Percentiles rank a stretch among this genome's conserved stretches.
Evolutionary conservation across 805 yeast species (phyloP).

Genomic region (Saccharomycopsis capsularis): DNA sequence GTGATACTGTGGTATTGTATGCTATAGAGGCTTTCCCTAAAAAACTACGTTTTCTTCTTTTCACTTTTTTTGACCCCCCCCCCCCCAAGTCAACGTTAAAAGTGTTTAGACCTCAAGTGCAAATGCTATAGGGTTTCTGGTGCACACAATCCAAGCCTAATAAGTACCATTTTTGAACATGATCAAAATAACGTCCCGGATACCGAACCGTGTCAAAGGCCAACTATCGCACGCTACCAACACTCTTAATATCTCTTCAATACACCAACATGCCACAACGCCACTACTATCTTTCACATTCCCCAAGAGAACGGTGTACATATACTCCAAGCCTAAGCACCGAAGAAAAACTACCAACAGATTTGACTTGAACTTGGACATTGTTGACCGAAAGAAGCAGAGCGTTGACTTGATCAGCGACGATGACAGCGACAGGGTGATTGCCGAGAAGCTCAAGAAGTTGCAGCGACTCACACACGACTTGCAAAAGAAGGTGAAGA

Average conservation of each 20-base stretch:
- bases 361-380: neutral
- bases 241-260: neutral
- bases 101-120: no score
- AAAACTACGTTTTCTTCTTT: no score
- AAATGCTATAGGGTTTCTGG: no score
- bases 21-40: no score
- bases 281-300: no score
- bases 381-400: neutral
- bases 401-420: constrained; percentile 9
- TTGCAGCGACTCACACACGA: constrained; percentile 12
- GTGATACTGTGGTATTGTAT: no score
- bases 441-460: constrained; percentile 14
- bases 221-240: neutral
- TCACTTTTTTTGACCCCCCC: no score
- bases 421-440: constrained; percentile 11
- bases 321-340: constrained; percentile 2
- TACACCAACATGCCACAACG: neutral
- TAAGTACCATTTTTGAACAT: no score
- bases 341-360: neutral
- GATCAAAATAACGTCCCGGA: no score
- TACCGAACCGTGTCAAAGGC: no score
- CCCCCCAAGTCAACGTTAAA: no score
- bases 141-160: no score
- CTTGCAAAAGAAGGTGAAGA: constrained; percentile 5
- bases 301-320: neutral